Evolutionary conservation across 1,284 basidiomycete genomes (phyloP).

Genomic region (Sparassis latifolia): DNA sequence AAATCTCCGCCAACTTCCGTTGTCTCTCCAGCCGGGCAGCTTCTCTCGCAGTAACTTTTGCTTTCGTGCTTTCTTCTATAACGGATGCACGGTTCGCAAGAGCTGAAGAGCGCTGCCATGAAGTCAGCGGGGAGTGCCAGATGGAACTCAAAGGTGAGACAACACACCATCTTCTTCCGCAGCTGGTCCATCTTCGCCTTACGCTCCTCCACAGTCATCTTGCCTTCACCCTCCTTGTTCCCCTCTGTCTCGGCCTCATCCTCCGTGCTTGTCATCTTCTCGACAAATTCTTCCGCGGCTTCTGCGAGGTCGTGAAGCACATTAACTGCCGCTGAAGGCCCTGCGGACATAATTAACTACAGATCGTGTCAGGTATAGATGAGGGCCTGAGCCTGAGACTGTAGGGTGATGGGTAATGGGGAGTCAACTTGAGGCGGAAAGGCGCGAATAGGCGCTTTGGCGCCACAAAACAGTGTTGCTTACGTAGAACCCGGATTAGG

Average conservation of each 20-base stretch:
- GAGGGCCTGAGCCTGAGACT: neutral
- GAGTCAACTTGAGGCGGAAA: neutral
- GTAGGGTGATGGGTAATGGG: neutral
- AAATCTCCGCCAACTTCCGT: slow-evolving; percentile 80
- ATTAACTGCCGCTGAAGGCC: neutral
- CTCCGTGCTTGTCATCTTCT: slow-evolving; percentile 21
- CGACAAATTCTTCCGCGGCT: slow-evolving; percentile 24
- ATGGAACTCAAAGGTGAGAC: slow-evolving; percentile 1
- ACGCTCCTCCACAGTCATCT: slow-evolving; percentile 62
- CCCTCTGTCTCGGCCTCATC: slow-evolving; percentile 8
- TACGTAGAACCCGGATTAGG: neutral
- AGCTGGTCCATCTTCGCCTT: slow-evolving; percentile 74
- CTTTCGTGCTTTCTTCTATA: slow-evolving; percentile 73
- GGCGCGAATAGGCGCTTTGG: neutral
- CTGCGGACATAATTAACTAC: neutral
- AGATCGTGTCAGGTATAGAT: neutral
- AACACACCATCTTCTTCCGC: slow-evolving; percentile 69
- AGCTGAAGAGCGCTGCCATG: slow-evolving; percentile 61
- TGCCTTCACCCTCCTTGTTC: slow-evolving; percentile 10
- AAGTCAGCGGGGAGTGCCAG: neutral
- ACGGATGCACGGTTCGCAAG: slow-evolving; percentile 80
- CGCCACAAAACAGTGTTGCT: neutral
- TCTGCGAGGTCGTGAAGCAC: slow-evolving; percentile 12
- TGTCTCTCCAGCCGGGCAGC: slow-evolving; percentile 80
- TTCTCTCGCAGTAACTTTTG: slow-evolving; percentile 72